Evolutionary conservation across 139 green algal species (phyloP).

Genomic region (Yamagishiella unicocca): DNA sequence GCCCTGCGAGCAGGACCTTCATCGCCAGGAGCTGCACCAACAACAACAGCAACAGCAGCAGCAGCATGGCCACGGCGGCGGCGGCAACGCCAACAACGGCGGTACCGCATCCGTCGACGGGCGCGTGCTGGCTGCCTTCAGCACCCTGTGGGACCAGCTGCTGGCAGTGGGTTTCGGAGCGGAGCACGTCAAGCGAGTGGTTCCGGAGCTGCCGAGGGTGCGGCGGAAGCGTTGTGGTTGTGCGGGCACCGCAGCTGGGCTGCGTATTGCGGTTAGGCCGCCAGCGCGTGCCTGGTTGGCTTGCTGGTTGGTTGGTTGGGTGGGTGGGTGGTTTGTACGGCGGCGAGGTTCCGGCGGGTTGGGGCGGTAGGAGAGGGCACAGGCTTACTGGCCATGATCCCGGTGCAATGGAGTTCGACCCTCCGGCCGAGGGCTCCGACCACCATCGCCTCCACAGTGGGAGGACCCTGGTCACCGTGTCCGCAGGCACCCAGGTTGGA

Average conservation of each 20-base stretch:
- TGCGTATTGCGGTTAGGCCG: too few relatives aligned
- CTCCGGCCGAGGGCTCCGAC: too few relatives aligned
- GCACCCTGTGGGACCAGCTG: slow-evolving; percentile 52
- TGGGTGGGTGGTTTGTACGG: too few relatives aligned
- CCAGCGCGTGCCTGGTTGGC: too few relatives aligned
- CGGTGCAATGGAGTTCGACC: too few relatives aligned
- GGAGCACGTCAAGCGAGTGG: slow-evolving; percentile 47
- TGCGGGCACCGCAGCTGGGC: background rate
- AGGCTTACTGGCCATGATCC: too few relatives aligned
- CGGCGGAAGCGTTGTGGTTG: background rate
- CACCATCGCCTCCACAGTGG: too few relatives aligned
- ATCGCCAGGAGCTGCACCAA: background rate
- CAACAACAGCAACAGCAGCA: background rate
- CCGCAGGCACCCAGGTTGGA: too few relatives aligned
- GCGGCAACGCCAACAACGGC: background rate
- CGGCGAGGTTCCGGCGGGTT: too few relatives aligned
- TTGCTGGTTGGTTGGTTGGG: too few relatives aligned
- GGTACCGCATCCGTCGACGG: background rate
- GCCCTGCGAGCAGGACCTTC: background rate
- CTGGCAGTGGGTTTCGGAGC: slow-evolving; percentile 53
- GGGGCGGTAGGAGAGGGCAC: too few relatives aligned
- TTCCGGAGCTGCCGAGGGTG: slow-evolving; percentile 50
- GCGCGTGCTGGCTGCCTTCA: background rate
- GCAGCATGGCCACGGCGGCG: background rate
- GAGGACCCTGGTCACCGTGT: too few relatives aligned